Base-by-base conservation (phyloP, 2,329 filamentous ascomycete species). In the Cytospora piceicola region DNA sequence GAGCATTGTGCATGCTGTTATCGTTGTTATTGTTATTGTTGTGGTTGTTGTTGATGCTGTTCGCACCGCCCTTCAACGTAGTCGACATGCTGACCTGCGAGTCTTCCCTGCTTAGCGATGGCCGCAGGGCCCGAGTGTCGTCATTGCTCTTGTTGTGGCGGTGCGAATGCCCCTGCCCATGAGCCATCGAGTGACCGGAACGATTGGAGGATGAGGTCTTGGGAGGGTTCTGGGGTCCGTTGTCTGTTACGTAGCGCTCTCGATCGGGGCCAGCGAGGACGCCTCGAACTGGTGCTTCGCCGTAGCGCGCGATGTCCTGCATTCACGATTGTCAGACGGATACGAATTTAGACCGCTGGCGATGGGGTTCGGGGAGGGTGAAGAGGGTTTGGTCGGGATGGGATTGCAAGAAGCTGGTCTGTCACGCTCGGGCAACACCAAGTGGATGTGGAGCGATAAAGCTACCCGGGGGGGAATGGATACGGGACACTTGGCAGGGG, bases 71-170 rank as follows among this genome's bases (percentile, higher is more conserved):
- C 74, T 84, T 87, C 73, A 78, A 77, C 32, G 78, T 73, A 39
- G 73, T 73, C 65, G 71, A 71, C 30, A 81, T 74, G 71, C 80
- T 86, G 71, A 81, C 78, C 27, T 83, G 78, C 20, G 90, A 88
- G 67, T 94, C 90, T 74, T 96, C 92, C 72, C 91, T 85, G 75
- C 90, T 94, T 64, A 88, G 83, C 15, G 87, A 84, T n/a, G 92
- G 91, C 67, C 91, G 86, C 71, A 91, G 77, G 36, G 88, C 81
- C 71, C 88, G 88, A 14, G 84, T 76, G 68, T 90, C 88, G 69
- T 90, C 88, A 74, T 84, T 88, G 75, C 88, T 90, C 75, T 84
- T 87, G 72, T 92, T 90, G 74, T 93, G 90, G 68, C 89, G 83
- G 70, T 87, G 85, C 67, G 79, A 79, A 73, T 90, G 88, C 56